Evolutionary conservation across 2,329 filamentous ascomycete genomes (phyloP).

Genomic region (Penicillium decumbens): DNA sequence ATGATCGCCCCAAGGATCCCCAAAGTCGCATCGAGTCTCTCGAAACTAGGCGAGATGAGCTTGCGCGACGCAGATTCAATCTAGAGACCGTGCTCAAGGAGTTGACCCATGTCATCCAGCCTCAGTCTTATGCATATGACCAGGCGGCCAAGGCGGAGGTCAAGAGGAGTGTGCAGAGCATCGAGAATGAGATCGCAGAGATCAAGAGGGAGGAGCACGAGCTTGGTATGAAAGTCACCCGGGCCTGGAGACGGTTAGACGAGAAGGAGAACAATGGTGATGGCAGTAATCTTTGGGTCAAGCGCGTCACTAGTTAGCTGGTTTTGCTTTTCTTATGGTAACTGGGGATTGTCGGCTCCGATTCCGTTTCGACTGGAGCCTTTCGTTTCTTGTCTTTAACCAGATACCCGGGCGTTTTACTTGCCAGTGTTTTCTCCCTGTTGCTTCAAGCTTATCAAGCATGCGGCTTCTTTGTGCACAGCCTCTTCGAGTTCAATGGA

Average conservation of each 20-base stretch:
- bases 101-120: constrained; percentile 72
- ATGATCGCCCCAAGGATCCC: constrained; percentile 46
- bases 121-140: constrained; percentile 61
- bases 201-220: constrained; percentile 74
- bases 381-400: not conserved
- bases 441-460: constrained; percentile 1
- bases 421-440: constrained; percentile 1
- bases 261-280: constrained; percentile 48
- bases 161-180: constrained; percentile 60
- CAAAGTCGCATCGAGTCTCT: constrained; percentile 63
- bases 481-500: not conserved
- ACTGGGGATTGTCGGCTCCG: not conserved
- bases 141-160: constrained; percentile 57
- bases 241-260: constrained; percentile 70
- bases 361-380: not conserved
- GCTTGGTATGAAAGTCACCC: constrained; percentile 67
- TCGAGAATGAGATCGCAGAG: constrained; percentile 65
- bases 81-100: constrained; percentile 68
- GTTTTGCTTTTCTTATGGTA: not conserved
- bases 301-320: constrained; percentile 63
- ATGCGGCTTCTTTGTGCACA: not conserved
- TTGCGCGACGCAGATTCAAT: constrained; percentile 65
- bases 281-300: constrained; percentile 69
- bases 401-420: constrained; percentile 7
- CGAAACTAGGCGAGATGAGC: constrained; percentile 60